phyloP scores from a whole-genome alignment of 2,329 filamentous ascomycete genomes.

The Arthroderma sp. region DNA sequence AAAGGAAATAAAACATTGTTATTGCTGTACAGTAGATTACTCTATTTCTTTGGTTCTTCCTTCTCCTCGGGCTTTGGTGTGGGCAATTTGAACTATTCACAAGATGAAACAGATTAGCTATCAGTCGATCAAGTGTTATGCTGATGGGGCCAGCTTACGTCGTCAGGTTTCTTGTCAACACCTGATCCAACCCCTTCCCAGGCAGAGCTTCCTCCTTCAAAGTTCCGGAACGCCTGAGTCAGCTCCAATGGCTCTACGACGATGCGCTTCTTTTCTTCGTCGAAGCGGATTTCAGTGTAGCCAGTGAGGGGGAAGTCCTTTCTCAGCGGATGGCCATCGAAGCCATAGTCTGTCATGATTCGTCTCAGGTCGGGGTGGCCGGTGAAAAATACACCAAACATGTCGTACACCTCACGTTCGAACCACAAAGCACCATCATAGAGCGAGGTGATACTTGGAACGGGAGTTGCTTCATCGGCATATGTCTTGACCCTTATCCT shows the following conservation, averaged over 20 bases:
- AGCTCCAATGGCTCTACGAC: conserved; percentile 95
- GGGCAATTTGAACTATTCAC: conserved; percentile 68
- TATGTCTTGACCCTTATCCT: conserved; percentile 98
- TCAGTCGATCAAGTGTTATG: not conserved
- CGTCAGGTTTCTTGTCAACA: conserved; percentile 63
- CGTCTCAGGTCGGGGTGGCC: conserved; percentile 89
- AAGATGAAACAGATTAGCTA: not conserved
- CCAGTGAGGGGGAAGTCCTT: conserved; percentile 98
- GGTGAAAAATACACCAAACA: conserved; percentile 94
- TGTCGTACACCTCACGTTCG: conserved; percentile 92
- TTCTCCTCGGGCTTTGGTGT: conserved; percentile 88
- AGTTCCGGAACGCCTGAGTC: conserved; percentile 97
- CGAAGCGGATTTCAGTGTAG: conserved; percentile 95
- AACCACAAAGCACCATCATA: conserved; percentile 98
- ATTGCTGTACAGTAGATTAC: not conserved
- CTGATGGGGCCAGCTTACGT: conserved; percentile 31
- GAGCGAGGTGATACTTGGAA: conserved; percentile 72
- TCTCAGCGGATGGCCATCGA: conserved; percentile 90
- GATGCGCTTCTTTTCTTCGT: conserved; percentile 99
- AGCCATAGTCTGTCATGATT: conserved; percentile 99
- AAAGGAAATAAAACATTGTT: not conserved
- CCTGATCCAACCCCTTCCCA: conserved; percentile 62
- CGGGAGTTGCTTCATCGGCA: conserved; percentile 85
- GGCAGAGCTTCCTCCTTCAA: conserved; percentile 69
- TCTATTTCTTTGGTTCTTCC: conserved; percentile 84